Base-by-base conservation (phyloP, 2,329 filamentous ascomycete genomes). In the Fusarium graminum region DNA sequence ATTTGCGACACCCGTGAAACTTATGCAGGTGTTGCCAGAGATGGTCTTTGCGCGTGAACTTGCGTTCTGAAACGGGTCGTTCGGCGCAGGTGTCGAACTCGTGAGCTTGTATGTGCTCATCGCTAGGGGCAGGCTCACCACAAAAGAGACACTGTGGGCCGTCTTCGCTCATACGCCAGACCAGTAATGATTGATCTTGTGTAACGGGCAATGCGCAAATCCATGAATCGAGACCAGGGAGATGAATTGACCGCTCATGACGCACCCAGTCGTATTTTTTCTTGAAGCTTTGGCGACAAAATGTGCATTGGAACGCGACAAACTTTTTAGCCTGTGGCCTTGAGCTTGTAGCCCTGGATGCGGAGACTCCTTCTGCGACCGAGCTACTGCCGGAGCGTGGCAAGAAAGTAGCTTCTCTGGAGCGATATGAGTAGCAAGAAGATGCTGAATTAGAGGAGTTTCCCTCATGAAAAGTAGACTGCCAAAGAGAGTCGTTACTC, bases 221-320 rank as follows among this genome's bases (percentile, higher is more conserved):
- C 82, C 81, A 86, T 0, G 74, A 75, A 36, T 77, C 74, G 7
- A 78, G 75, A 0, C 76, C 75, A 6, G 82, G 75, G 3, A 84
- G 71, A 63, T 86, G 83, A 5, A 85, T 74, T 2, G 82, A 82
- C 39, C 83, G 78, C 59, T 85, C 84, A 63, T 86, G 84, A 2
- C 84, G 76, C 13, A 76, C 72, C 77, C 78, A 80, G 52, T 81
- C 80, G 51, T 79, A 79, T 40, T 76, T 78, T 50, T 79, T 80
- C 52, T 75, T 76, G 52, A 81, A 81, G 39, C 62, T 72, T 26
- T 79, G 77, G 7, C 66, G 63, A 52, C 80, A 81, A 55, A 79
- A 78, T 0, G 75, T 78, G 61, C 80, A 81, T 26, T 75, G 72
- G 47, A 79, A 80, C 3, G 68, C 67, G 34, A 72, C 68, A 3